Base-by-base conservation (phyloP, 129 eudicot species). In the Pulicaria dysenterica region DNA sequence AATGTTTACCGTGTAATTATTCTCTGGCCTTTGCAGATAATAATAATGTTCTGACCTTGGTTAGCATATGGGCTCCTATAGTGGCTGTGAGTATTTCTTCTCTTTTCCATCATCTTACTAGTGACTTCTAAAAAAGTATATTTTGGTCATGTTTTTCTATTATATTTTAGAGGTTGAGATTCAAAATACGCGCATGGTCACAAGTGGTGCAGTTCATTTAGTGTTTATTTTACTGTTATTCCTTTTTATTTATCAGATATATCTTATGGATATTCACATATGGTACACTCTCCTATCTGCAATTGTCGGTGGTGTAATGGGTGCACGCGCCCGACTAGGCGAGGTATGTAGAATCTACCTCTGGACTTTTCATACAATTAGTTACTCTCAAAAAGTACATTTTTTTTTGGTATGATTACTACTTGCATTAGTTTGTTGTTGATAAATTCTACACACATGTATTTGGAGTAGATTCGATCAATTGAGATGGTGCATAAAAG, bases 401-500 rank as follows among this genome's bases (percentile, higher is more conserved):
- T 49, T 4, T 49, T 4, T 15, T 67, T 38, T 41, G 8, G 69
- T 51, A 19, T 38, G 14, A 51, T 69, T 48, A 53, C 12, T 5
- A 24, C 58, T 67, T 36, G 49, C 14, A 12, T 45, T 19, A n/a
- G 58, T 45, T 77, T 49, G 67, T 14, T 69, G 8, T 47, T 64
- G 47, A n/a, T 78, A 57, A 49, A 47, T 24, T 40, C n/a, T 14
- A 34, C 13, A 39, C 75, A 5, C 15, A 34, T 43, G 51, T 55
- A 31, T 48, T 74, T 69, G 41, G 79, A 65, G 58, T 78, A 95
- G 99, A 95, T 95, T 17, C 99, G 99, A 11, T 90, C 99, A 37
- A 83, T 90, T 71, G 94, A 95, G 77, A 95, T 95, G 99, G 95
- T 95, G 41, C 97, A 91, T 73, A 90, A 88, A 77, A 92, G 97